Evolutionary conservation across 257 asterid genomes (phyloP).

Genomic region (Anisodus acutangulus): DNA sequence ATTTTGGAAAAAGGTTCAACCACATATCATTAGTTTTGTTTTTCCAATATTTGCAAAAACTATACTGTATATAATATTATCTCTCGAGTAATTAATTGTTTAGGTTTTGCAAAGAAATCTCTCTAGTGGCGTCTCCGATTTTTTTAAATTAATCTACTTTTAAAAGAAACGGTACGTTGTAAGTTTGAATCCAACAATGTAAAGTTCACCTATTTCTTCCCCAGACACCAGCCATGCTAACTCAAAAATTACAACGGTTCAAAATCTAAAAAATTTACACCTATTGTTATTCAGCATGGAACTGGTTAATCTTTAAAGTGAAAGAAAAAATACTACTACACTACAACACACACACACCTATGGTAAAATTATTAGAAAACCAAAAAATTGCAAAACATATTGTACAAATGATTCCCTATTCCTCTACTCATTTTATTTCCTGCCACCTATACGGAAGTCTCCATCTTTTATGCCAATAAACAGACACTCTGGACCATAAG

Average conservation of each 20-base stretch:
- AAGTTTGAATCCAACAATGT: no score
- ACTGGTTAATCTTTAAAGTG: neutral
- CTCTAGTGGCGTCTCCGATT: no score
- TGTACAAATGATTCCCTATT: constrained; percentile 16
- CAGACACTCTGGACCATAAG: constrained; percentile 85
- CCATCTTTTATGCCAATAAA: constrained; percentile 97
- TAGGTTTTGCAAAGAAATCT: no score
- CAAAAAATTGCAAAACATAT: neutral
- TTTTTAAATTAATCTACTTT: no score
- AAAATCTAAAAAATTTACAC: constrained; percentile 16
- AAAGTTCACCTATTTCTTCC: no score
- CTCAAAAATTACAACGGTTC: neutral
- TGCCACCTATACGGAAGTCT: constrained; percentile 68
- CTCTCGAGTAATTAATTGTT: no score
- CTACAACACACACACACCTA: neutral
- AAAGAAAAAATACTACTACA: no score
- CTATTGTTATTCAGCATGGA: neutral
- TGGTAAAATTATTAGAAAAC: constrained; percentile 11
- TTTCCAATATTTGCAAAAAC: no score
- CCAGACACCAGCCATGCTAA: neutral
- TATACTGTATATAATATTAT: no score
- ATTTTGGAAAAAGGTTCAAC: no score
- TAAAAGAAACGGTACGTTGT: no score
- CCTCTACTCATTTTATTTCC: constrained; percentile 37
- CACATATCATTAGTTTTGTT: no score